These are phyloP conservation scores for Entelexis paramagnoliae DNA, from an alignment of 1,139 yeast genomes.

Conservation along the genomic window DNA sequence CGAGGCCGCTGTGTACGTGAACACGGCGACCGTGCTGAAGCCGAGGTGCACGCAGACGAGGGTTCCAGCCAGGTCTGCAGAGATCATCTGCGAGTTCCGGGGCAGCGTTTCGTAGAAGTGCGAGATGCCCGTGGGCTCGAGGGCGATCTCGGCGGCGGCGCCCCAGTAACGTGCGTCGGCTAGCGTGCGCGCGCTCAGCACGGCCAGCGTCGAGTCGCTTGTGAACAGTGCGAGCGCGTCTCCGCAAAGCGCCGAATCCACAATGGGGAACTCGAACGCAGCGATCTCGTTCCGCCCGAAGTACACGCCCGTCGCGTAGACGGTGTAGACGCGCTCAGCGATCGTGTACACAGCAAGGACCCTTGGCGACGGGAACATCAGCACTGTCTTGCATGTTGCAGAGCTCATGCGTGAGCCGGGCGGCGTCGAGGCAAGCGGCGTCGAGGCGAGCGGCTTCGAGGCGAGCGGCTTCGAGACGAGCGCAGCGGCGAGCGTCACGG, in stretches of 20 bases:
- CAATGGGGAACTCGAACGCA: neutral
- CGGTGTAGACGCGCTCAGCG: slow-evolving; percentile 2
- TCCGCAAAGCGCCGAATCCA: slow-evolving; percentile 10
- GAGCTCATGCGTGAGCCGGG: neutral
- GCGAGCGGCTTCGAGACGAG: too few species aligned
- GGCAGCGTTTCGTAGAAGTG: neutral
- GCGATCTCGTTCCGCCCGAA: neutral
- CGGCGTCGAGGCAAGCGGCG: too few species aligned
- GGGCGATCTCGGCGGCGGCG: neutral
- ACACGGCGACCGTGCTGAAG: neutral
- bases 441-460: too few species aligned
- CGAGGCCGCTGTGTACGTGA: neutral
- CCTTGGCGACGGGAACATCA: neutral
- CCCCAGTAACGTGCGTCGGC: neutral
- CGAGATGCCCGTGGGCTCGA: neutral
- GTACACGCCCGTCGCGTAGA: slow-evolving; percentile 5
- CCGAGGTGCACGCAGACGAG: neutral
- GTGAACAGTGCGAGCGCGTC: slow-evolving; percentile 9
- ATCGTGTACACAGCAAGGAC: slow-evolving; percentile 6
- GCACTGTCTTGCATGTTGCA: neutral
- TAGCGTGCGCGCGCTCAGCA: neutral
- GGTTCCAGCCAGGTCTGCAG: slow-evolving; percentile 1
- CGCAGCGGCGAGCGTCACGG: too few species aligned
- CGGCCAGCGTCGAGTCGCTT: neutral
- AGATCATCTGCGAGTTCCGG: neutral